phyloP scores from a whole-genome alignment of 495 filamentous ascomycete genomes.

The Geopyxis carbonaria region DNA sequence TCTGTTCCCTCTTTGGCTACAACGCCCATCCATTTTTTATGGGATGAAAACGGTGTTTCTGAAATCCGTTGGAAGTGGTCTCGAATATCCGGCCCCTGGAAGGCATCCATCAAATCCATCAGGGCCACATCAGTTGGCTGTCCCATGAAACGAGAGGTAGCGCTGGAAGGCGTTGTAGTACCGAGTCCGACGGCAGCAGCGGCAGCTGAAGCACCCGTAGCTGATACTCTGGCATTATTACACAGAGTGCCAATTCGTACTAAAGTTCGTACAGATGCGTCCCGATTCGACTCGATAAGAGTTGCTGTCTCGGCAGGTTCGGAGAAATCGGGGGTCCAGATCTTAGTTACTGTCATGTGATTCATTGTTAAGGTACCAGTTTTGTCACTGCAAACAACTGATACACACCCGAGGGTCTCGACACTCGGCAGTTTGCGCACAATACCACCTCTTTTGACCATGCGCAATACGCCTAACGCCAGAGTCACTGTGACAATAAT shows the following conservation, averaged over 20 bases:
- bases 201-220: conserved; percentile 16
- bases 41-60: conserved; percentile 90
- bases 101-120: conserved; percentile 74
- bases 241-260: conserved; percentile 86
- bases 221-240: conserved; percentile 73
- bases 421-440: conserved; percentile 90
- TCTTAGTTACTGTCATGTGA: conserved; percentile 93
- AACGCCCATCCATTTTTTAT: conserved; percentile 98
- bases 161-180: conserved; percentile 23
- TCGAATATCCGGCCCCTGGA: conserved; percentile 68
- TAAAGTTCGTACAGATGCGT: conserved; percentile 32
- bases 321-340: conserved; percentile 74
- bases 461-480: conserved; percentile 81
- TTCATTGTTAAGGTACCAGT: conserved; percentile 92
- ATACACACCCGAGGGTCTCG: conserved; percentile 92
- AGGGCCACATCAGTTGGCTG: conserved; percentile 95
- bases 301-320: conserved; percentile 41
- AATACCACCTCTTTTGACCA: conserved; percentile 86
- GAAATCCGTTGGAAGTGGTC: conserved; percentile 59
- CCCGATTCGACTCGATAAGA: conserved; percentile 31
- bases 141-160: conserved; percentile 70
- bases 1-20: conserved; percentile 41
- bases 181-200: conserved; percentile 14
- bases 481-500: conserved; percentile 97
- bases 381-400: conserved; percentile 97